Evolutionary conservation across 805 yeast species (phyloP).

Genomic region (Metschnikowia lunata): DNA sequence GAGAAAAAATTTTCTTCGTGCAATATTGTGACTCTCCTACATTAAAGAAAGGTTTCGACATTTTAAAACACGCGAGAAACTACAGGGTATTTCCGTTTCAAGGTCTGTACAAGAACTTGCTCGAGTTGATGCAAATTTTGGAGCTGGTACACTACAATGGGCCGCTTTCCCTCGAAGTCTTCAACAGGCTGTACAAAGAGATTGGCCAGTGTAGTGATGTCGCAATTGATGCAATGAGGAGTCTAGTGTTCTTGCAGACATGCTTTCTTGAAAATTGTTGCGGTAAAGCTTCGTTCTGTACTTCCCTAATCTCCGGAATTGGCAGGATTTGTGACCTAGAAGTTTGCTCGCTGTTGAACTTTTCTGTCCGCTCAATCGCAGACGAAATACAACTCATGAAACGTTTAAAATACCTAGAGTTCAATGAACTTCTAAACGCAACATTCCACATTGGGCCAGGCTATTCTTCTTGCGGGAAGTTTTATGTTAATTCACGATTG

Average conservation of each 20-base stretch:
- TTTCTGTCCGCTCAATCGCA: background rate
- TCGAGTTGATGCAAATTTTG: conserved; percentile 2
- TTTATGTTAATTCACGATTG: background rate
- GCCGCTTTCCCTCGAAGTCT: conserved; percentile 15
- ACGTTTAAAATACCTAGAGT: background rate
- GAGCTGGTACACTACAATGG: conserved; percentile 11
- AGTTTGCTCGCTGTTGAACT: background rate
- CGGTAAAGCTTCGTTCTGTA: background rate
- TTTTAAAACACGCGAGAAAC: conserved; percentile 7
- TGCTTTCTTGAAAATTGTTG: background rate
- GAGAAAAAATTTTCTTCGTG: conserved; percentile 20
- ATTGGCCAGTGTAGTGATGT: conserved; percentile 3
- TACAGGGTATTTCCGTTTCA: background rate
- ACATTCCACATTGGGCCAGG: background rate
- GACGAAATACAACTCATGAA: background rate
- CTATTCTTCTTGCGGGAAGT: background rate
- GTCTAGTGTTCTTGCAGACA: conserved; percentile 12
- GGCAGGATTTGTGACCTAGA: background rate
- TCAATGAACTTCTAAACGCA: background rate
- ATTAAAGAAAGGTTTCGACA: conserved; percentile 6
- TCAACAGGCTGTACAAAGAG: conserved; percentile 11
- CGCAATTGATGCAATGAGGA: conserved; percentile 16
- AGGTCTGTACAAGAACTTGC: conserved; percentile 8
- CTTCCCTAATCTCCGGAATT: background rate
- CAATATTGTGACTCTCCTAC: conserved; percentile 23